Evolutionary conservation across 2,329 filamentous ascomycete species (phyloP).

Genomic region (Colletotrichum incanum): DNA sequence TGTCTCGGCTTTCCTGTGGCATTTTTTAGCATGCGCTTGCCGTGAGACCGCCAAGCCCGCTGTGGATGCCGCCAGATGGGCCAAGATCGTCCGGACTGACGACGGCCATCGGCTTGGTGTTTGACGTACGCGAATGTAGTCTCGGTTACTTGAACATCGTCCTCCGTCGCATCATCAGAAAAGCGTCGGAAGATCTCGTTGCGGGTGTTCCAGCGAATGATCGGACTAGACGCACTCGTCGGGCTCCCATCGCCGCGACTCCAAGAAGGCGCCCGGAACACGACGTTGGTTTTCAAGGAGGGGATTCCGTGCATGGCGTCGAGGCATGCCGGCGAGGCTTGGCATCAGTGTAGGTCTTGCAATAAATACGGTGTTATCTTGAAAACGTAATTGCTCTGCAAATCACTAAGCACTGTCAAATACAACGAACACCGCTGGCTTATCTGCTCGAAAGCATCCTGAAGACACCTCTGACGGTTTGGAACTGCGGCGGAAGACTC

Average conservation of each 20-base stretch:
- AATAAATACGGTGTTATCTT: background rate
- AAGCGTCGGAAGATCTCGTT: constrained; percentile 47
- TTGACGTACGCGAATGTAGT: constrained; percentile 24
- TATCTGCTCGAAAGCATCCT: background rate
- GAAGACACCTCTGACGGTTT: background rate
- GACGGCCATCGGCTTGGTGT: background rate
- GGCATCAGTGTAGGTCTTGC: background rate
- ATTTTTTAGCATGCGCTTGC: constrained; percentile 9
- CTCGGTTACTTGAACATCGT: constrained; percentile 18
- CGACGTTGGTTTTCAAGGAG: constrained; percentile 29
- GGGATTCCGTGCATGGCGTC: constrained; percentile 31
- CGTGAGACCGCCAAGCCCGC: background rate
- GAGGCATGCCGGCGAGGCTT: constrained; percentile 38
- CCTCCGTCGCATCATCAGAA: constrained; percentile 44
- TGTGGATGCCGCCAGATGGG: background rate
- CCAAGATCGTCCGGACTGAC: background rate
- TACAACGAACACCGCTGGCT: background rate
- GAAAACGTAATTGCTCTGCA: background rate
- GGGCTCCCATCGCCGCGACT: constrained; percentile 31
- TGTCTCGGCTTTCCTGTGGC: constrained; percentile 42
- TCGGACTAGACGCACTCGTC: constrained; percentile 26
- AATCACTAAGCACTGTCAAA: background rate
- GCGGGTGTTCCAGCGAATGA: constrained; percentile 23
- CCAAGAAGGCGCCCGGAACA: constrained; percentile 38
- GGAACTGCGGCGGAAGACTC: background rate